Base-by-base conservation (phyloP, 1,139 yeast genomes). In the Protomyces macrosporus region DNA sequence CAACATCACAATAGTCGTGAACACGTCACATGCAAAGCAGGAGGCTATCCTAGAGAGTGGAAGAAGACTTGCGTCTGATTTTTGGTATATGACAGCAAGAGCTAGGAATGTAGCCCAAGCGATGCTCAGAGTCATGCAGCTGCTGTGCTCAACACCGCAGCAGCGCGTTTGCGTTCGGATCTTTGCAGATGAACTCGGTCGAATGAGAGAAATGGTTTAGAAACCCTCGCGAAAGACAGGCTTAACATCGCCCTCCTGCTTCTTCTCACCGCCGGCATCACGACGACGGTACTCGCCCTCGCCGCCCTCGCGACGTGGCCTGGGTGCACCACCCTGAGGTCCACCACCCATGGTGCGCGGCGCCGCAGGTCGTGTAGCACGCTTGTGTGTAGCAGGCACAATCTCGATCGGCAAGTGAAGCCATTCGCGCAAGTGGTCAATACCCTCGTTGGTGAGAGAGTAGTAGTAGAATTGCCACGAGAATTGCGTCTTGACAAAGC, bases 401-500 rank as follows among this genome's bases (percentile, higher is more conserved):
- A 93, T 88, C 82, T 91, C 96, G 81, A 88, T 95, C 82, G 98
- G 98, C 77, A 93, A 87, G 87, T 91, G 91, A 81, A 93, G 88
- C 89, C 91, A 95, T 79, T 88, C 90, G 84, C 98, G 89, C 80
- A 93, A 88, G 88, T 84, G 93, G 79, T 90, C 97, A 72, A 95
- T 95, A 86, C 99, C 99, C 82, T 89, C 97, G 80, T 95, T 98
- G 79, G 98, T 93, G 80, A 95, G 89, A 85, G 98, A 90, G 95
- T 95, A 95, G 96, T 93, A 95, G 85, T 93, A 95, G 87, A 90
- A 90, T 88, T 91, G 97, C 99, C 99, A 93, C 77, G 98, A 93
- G 88, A 93, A 93, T 83, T 91, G 98, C 76, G 99, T 93, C 89
- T 91, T 90, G 82, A 93, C 98, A 86, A 78, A 93, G 80, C 99